Evolutionary conservation across 768 basidiomycete genomes (phyloP), one percentile per base, ranked within the genome.

Genomic region (Phanerochaete sordida): DNA sequence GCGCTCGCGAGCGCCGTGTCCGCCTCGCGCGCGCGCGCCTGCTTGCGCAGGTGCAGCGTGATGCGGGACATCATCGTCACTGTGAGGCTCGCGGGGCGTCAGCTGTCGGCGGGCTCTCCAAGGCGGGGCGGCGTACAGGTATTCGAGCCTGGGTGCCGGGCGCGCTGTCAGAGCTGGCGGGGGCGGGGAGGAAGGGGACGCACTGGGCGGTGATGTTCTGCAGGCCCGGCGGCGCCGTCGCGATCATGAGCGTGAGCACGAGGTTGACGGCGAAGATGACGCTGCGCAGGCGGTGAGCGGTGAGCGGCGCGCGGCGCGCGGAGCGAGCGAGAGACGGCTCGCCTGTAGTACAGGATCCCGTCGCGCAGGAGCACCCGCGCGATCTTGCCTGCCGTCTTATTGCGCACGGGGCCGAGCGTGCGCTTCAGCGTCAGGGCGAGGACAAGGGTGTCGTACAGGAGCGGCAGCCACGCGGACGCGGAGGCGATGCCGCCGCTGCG

Each of bases 31-130:
- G 55, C 16, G 15, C 39, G 60, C 16, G 62, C 66, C 27, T 67
- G 64, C 39, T 80, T 82, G 70, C 74, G 81, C 11, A 87, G 75
- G 67, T 81, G 83, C 26, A 87, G 77, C 1, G 86, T 87, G 51
- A 88, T 87, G 8, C 86, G 79, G 2, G 84, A 86, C 79, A 87
- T 85, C 83, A 87, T 88, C 0, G 84, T 76, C 12, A 87, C 83
- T 71, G 81, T 66, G 28, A 67, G 21, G 13, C 67, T 65, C 60
- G 13, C 19, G 16, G 13, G 27, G 57, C n/a, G 48, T 31, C 28
- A 46, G 46, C n/a, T 7, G 16, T 28, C 16, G n/a, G 3, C 7
- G 7, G 6, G 30, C 21, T 28, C 3, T 6, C 5, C 28, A 53
- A 30, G 31, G 30, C 28, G 37, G 54, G 21, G 5, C 5, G 9